These are phyloP conservation scores for Pseudohyphozyma bogoriensis DNA, from an alignment of 768 basidiomycete species.

Conservation along the genomic window DNA sequence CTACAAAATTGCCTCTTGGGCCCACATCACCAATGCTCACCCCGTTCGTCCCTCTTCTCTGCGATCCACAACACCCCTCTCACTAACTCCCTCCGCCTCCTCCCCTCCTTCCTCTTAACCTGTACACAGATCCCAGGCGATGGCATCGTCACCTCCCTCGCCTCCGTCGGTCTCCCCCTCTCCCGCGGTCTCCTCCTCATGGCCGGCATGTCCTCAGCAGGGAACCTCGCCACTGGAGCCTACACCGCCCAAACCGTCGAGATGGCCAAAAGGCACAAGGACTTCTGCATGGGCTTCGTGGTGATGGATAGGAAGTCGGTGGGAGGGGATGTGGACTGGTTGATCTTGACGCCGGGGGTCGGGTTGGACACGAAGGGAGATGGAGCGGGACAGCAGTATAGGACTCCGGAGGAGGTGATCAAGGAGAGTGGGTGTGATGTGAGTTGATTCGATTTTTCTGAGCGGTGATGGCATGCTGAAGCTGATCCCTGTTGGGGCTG, in stretches of 20 bases:
- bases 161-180: slow-evolving; percentile 72
- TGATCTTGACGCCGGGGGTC: slow-evolving; percentile 87
- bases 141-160: slow-evolving; percentile 79
- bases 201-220: slow-evolving; percentile 91
- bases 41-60: no score
- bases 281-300: slow-evolving; percentile 93
- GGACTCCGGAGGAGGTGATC: slow-evolving; percentile 76
- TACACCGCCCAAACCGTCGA: slow-evolving; percentile 77
- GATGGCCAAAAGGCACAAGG: slow-evolving; percentile 68
- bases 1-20: slow-evolving; percentile 88
- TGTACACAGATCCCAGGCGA: slow-evolving; percentile 85
- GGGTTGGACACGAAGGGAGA: slow-evolving; percentile 71
- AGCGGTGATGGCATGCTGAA: no score
- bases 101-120: neutral
- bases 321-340: slow-evolving; percentile 56
- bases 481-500: no score
- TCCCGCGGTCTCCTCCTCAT: slow-evolving; percentile 79
- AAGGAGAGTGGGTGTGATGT: slow-evolving; percentile 76
- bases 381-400: slow-evolving; percentile 86
- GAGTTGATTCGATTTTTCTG: no score
- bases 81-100: neutral
- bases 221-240: slow-evolving; percentile 65
- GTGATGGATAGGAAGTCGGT: slow-evolving; percentile 54
- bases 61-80: neutral
- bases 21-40: slow-evolving; percentile 95